A percentile compares a stretch with the other conserved stretches of the same genome.
phyloP scores from a whole-genome alignment of 805 yeast species.

The Kuraishia borneana region DNA sequence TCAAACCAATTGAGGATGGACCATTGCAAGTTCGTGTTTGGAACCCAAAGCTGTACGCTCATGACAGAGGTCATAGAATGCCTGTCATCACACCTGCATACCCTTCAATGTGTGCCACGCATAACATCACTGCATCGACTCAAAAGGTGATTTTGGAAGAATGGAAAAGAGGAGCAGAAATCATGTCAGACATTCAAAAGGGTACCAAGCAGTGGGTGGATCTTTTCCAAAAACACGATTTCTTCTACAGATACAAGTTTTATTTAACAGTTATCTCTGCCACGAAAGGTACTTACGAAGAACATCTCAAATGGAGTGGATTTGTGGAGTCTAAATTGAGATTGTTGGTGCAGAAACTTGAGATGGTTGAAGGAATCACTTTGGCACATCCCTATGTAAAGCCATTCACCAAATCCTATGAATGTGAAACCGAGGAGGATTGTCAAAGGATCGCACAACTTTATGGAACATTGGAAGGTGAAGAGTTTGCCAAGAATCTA shows the following conservation, averaged over 20 bases:
- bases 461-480: slow-evolving; percentile 53
- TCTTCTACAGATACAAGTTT: slow-evolving; percentile 76
- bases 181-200: slow-evolving; percentile 54
- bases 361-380: slow-evolving; percentile 60
- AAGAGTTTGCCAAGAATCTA: slow-evolving; percentile 24
- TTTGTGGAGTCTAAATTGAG: slow-evolving; percentile 84
- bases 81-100: slow-evolving; percentile 98
- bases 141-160: slow-evolving; percentile 75
- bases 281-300: slow-evolving; percentile 64
- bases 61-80: slow-evolving; percentile 86
- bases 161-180: slow-evolving; percentile 60
- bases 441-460: slow-evolving; percentile 14
- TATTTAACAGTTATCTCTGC: slow-evolving; percentile 76
- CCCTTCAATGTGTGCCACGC: slow-evolving; percentile 99
- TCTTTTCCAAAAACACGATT: slow-evolving; percentile 68
- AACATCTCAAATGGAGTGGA: slow-evolving; percentile 87
- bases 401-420: slow-evolving; percentile 46
- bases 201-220: slow-evolving; percentile 67
- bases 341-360: slow-evolving; percentile 73
- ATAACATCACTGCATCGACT: slow-evolving; percentile 84
- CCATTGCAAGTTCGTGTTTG: slow-evolving; percentile 93
- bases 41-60: slow-evolving; percentile 89
- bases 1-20: slow-evolving; percentile 93
- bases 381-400: slow-evolving; percentile 88
- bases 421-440: slow-evolving; percentile 30